These are phyloP conservation scores for Sphaerobolus stellatus DNA, from an alignment of 1,284 basidiomycete species.

Conservation along the genomic window DNA sequence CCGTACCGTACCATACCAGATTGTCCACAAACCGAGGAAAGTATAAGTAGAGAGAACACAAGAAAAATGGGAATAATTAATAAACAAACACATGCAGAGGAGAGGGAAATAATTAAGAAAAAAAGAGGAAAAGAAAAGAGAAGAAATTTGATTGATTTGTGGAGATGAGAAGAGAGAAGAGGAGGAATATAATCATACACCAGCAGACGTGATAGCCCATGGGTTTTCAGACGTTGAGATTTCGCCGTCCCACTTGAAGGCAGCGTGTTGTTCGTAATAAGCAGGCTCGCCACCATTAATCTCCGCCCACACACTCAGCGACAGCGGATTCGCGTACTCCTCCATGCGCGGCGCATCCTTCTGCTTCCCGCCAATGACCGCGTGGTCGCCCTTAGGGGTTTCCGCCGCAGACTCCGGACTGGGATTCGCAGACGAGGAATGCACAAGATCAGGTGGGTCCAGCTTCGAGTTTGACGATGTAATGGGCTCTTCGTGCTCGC, in stretches of 20 bases:
- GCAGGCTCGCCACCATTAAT: slow-evolving; percentile 73
- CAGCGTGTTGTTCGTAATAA: slow-evolving; percentile 57
- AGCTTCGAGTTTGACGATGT: slow-evolving; percentile 43
- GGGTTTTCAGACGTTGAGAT: slow-evolving; percentile 65
- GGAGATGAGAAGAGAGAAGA: not conserved
- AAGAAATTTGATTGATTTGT: not conserved
- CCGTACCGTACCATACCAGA: no score
- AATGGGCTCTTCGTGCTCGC: slow-evolving; percentile 41
- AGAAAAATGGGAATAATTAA: slow-evolving; percentile 6
- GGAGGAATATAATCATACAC: slow-evolving; percentile 1
- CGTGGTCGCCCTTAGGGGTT: slow-evolving; percentile 12
- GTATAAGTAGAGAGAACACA: not conserved
- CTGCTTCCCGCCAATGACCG: slow-evolving; percentile 36
- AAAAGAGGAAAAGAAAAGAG: not conserved
- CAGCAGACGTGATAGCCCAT: slow-evolving; percentile 58
- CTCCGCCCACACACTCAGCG: slow-evolving; percentile 62
- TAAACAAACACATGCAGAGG: slow-evolving; percentile 2
- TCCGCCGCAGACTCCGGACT: slow-evolving; percentile 70
- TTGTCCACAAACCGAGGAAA: not conserved
- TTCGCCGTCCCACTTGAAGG: slow-evolving; percentile 71
- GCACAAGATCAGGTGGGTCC: slow-evolving; percentile 10
- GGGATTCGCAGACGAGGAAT: slow-evolving; percentile 64
- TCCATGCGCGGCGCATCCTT: slow-evolving; percentile 39
- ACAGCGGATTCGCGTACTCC: slow-evolving; percentile 45
- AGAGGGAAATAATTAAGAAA: slow-evolving; percentile 9